Evolutionary conservation across 2,329 filamentous ascomycete genomes (phyloP).

Genomic region (Ophiocordyceps polyrhachis-furcata): DNA sequence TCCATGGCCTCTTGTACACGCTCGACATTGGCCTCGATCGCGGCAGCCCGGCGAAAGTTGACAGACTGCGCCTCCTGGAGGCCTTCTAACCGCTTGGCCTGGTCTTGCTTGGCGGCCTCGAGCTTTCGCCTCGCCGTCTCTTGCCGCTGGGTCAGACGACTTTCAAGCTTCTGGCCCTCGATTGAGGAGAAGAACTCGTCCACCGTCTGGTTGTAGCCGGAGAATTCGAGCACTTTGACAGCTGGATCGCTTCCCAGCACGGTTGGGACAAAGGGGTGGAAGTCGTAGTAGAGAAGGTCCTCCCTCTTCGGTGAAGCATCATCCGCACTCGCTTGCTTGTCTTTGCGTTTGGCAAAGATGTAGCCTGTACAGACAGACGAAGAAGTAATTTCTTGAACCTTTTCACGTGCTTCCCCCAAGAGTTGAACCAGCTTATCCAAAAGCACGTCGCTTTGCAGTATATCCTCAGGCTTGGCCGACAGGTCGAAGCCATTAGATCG

Average conservation of each 20-base stretch:
- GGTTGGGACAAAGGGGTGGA: constrained; percentile 74
- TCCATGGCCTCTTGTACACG: constrained; percentile 84
- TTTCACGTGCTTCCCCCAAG: constrained; percentile 49
- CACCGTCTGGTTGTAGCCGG: constrained; percentile 80
- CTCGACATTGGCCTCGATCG: constrained; percentile 79
- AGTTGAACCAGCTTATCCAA: constrained; percentile 49
- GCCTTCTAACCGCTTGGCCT: constrained; percentile 67
- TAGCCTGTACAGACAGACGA: constrained; percentile 56
- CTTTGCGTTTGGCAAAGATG: constrained; percentile 57
- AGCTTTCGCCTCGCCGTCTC: constrained; percentile 66
- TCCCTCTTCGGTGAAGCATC: constrained; percentile 19
- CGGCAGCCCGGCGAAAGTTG: constrained; percentile 73
- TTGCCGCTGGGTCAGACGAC: constrained; percentile 64
- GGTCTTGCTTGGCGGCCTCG: constrained; percentile 66
- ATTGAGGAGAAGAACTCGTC: constrained; percentile 96
- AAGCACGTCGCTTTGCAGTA: constrained; percentile 46
- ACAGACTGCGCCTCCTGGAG: constrained; percentile 64
- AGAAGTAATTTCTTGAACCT: constrained; percentile 50
- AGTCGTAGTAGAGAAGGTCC: constrained; percentile 70
- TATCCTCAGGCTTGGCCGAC: constrained; percentile 43
- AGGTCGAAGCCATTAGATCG: constrained; percentile 51
- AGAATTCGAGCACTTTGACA: constrained; percentile 54
- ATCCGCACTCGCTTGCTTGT: constrained; percentile 10
- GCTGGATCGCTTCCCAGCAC: constrained; percentile 55
- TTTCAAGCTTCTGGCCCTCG: constrained; percentile 83